Conservation (phyloP, 345 rosid species). For the Punica granatum region DNA sequence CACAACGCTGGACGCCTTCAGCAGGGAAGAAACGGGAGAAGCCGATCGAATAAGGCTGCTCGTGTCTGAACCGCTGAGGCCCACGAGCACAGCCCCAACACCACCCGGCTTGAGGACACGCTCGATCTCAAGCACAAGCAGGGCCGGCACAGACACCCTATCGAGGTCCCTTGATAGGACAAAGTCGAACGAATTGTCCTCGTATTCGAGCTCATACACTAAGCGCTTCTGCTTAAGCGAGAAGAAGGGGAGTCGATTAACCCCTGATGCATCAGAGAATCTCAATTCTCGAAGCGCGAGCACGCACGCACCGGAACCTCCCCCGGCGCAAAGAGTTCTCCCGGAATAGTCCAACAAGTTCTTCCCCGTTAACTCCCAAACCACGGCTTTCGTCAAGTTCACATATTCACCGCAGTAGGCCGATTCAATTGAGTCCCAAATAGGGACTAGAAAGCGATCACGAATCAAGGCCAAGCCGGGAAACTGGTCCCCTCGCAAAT, state of each 20-base stretch:
- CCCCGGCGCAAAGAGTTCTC: slow-evolving; percentile 71
- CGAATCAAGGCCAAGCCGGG: slow-evolving; percentile 22
- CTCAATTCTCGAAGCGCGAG: slow-evolving; percentile 51
- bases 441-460: slow-evolving; percentile 31
- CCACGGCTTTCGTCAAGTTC: slow-evolving; percentile 39
- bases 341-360: slow-evolving; percentile 37
- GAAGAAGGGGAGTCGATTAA: slow-evolving; percentile 46
- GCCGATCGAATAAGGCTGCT: slow-evolving; percentile 66
- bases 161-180: slow-evolving; percentile 62
- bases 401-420: slow-evolving; percentile 37
- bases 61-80: slow-evolving; percentile 30
- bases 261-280: slow-evolving; percentile 40
- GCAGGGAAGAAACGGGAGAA: slow-evolving; percentile 55
- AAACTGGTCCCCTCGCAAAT: slow-evolving; percentile 22
- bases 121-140: slow-evolving; percentile 78
- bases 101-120: slow-evolving; percentile 80
- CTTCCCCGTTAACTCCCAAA: slow-evolving; percentile 43
- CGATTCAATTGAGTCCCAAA: slow-evolving; percentile 38
- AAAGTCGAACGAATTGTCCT: slow-evolving; percentile 60
- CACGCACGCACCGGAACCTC: slow-evolving; percentile 49
- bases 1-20: slow-evolving; percentile 60
- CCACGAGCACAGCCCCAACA: slow-evolving; percentile 67
- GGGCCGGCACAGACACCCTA: slow-evolving; percentile 56
- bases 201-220: slow-evolving; percentile 46
- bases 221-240: slow-evolving; percentile 49